Conservation (phyloP, 1,284 basidiomycete genomes). For the Pyrrhoderma lamaoense region DNA sequence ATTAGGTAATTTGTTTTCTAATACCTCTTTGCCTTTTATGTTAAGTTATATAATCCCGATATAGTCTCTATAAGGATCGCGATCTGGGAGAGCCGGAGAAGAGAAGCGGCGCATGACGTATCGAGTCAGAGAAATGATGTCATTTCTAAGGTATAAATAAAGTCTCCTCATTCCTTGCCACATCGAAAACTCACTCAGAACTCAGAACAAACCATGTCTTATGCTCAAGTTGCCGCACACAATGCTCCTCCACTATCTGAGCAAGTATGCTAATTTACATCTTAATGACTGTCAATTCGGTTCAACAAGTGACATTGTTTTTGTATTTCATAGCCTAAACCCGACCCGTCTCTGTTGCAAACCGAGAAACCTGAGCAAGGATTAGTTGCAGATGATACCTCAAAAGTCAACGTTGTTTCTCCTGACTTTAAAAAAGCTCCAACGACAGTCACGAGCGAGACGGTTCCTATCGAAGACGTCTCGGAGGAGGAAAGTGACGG, state of each 20-base stretch:
- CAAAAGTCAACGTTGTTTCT: slow-evolving; percentile 49
- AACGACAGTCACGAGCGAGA: slow-evolving; percentile 34
- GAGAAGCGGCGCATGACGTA: no score
- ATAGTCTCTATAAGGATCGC: no score
- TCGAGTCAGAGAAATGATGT: no score
- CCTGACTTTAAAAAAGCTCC: slow-evolving; percentile 43
- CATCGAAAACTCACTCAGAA: no score
- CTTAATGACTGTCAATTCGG: background rate
- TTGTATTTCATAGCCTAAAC: slow-evolving; percentile 39
- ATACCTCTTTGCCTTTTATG: no score
- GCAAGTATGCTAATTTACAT: slow-evolving; percentile 30
- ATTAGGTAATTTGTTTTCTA: no score
- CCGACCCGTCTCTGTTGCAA: slow-evolving; percentile 56
- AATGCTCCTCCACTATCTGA: slow-evolving; percentile 43
- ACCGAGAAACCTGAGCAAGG: slow-evolving; percentile 38
- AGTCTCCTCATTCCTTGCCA: no score
- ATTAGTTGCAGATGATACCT: slow-evolving; percentile 39
- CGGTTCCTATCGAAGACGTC: slow-evolving; percentile 19
- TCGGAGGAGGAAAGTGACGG: slow-evolving; percentile 14
- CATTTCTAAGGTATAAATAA: no score
- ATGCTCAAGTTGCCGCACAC: slow-evolving; percentile 55
- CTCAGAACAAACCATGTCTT: slow-evolving; percentile 41
- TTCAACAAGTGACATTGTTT: background rate
- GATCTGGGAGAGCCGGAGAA: no score
- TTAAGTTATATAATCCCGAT: no score